These are phyloP conservation scores for Mrakia blollopis DNA, from an alignment of 768 basidiomycete genomes.

Conservation along the genomic window DNA sequence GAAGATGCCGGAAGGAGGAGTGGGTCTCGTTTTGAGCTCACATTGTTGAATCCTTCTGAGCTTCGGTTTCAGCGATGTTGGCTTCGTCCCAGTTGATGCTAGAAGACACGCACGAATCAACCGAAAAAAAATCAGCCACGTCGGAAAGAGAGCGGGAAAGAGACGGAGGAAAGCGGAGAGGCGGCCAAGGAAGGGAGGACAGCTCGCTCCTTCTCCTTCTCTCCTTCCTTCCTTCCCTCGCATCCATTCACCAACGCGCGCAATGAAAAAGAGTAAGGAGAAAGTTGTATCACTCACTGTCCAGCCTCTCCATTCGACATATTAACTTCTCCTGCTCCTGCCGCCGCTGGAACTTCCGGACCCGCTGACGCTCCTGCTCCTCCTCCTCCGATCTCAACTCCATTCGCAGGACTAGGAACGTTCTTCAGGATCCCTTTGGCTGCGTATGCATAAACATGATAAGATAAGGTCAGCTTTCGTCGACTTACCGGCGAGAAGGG, in stretches of 20 bases:
- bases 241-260: neutral
- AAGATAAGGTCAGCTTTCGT: neutral
- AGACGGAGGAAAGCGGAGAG: neutral
- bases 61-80: conserved; percentile 85
- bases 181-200: neutral
- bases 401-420: conserved; percentile 48
- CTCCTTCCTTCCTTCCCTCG: neutral
- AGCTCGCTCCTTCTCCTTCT: neutral
- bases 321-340: neutral
- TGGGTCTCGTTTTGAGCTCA: conserved; percentile 27
- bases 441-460: conserved; percentile 42
- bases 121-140: neutral
- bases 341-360: too few species aligned
- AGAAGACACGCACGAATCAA: conserved; percentile 36
- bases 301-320: neutral
- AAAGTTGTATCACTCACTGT: neutral
- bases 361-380: too few species aligned
- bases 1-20: neutral
- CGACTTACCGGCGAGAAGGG: neutral
- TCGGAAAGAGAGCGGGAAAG: neutral
- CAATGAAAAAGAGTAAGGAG: neutral
- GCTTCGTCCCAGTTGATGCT: conserved; percentile 93
- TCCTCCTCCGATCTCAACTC: neutral
- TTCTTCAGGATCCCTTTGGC: conserved; percentile 91
- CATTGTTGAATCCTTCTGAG: conserved; percentile 93